phyloP scores from a whole-genome alignment of 371 early-diverging fungal species.

The Mortierella sp. region DNA sequence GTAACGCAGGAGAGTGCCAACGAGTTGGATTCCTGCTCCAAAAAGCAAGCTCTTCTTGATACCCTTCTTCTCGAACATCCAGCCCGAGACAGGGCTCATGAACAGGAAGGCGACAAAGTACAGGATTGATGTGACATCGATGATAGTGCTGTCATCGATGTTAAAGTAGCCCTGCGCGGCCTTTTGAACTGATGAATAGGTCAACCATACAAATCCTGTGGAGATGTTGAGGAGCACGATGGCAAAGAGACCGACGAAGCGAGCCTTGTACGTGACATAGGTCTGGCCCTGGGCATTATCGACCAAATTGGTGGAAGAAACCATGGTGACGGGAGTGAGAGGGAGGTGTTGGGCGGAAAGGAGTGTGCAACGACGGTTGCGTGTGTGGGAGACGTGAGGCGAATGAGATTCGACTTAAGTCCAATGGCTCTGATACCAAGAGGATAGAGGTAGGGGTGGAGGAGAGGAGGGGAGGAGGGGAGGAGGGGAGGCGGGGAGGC shows the following conservation, averaged over 20 bases:
- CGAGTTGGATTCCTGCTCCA: constrained; percentile 58
- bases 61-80: constrained; percentile 60
- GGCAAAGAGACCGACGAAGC: constrained; percentile 46
- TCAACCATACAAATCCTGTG: constrained; percentile 53
- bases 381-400: neutral
- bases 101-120: constrained; percentile 62
- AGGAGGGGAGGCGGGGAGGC: neutral
- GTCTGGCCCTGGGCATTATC: constrained; percentile 4
- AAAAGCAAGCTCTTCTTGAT: constrained; percentile 61
- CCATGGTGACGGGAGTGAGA: constrained; percentile 10
- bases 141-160: constrained; percentile 23
- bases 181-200: constrained; percentile 38
- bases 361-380: neutral
- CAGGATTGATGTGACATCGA: constrained; percentile 59
- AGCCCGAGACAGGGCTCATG: constrained; percentile 58
- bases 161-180: constrained; percentile 37
- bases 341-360: neutral
- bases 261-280: constrained; percentile 40
- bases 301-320: constrained; percentile 10
- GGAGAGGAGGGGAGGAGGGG: neutral
- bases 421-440: neutral
- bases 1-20: constrained; percentile 71
- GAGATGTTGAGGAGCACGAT: constrained; percentile 50
- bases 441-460: neutral
- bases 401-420: constrained; percentile 14